Evolutionary conservation across 1,139 yeast species (phyloP).

Genomic region (Yamadazyma siamensis): DNA sequence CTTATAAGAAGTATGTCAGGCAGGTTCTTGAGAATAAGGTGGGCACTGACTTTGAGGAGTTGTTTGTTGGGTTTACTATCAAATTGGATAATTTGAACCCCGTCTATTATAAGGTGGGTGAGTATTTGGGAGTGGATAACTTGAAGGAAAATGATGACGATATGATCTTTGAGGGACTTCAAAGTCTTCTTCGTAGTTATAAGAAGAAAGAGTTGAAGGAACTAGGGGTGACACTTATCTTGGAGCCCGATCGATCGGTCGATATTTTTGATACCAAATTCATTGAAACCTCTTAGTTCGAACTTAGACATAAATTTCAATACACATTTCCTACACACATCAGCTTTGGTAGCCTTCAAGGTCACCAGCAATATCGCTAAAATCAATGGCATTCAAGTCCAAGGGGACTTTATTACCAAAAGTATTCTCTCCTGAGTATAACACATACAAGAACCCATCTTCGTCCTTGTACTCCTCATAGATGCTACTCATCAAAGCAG

Average conservation of each 20-base stretch:
- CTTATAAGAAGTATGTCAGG: conserved; percentile 7
- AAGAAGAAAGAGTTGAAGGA: conserved; percentile 7
- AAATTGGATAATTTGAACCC: conserved; percentile 8
- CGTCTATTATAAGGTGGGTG: conserved; percentile 7
- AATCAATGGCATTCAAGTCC: conserved; percentile 12
- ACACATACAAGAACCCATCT: conserved; percentile 93
- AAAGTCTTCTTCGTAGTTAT: conserved; percentile 5
- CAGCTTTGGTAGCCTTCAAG: background rate
- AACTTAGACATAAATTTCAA: too few species aligned
- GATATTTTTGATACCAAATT: conserved; percentile 3
- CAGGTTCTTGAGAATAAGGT: conserved; percentile 7
- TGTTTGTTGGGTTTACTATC: conserved; percentile 11
- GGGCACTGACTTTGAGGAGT: conserved; percentile 8
- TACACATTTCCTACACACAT: conserved; percentile 1
- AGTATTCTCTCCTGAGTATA: conserved; percentile 85
- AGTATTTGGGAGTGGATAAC: conserved; percentile 4
- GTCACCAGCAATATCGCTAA: conserved; percentile 8
- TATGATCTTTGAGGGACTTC: conserved; percentile 9
- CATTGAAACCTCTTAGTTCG: too few species aligned
- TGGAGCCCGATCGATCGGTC: conserved; percentile 11
- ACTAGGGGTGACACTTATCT: conserved; percentile 8
- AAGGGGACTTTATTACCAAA: conserved; percentile 48
- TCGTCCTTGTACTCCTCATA: conserved; percentile 97
- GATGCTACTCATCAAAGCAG: conserved; percentile 90
- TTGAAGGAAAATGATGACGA: conserved; percentile 4